Conservation (phyloP, 2,329 filamentous ascomycete species). For the Colletotrichum zoysiae region DNA sequence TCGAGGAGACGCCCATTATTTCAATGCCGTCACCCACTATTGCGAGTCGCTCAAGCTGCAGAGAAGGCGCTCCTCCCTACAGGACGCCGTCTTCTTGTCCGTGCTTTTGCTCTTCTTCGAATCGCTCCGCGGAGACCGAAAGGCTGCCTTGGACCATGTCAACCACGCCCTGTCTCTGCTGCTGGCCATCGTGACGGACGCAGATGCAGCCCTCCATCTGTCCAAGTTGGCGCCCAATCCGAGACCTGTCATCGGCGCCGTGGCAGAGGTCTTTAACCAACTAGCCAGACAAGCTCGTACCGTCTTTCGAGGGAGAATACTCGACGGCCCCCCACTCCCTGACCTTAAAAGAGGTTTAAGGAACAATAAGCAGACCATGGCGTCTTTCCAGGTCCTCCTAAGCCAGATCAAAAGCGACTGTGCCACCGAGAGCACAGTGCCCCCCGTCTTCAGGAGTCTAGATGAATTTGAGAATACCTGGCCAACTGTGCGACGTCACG, state of each 20-base stretch:
- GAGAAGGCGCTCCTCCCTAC: constrained; percentile 46
- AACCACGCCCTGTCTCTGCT: constrained; percentile 53
- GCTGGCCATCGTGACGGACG: constrained; percentile 49
- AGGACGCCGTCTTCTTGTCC: constrained; percentile 50
- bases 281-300: constrained; percentile 45
- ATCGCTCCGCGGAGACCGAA: constrained; percentile 47
- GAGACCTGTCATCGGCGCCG: constrained; percentile 43
- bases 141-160: constrained; percentile 51
- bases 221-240: constrained; percentile 45
- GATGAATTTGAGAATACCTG: constrained; percentile 47
- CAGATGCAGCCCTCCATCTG: constrained; percentile 32
- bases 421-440: constrained; percentile 38
- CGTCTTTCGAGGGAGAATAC: constrained; percentile 44
- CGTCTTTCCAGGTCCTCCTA: constrained; percentile 47
- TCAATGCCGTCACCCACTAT: constrained; percentile 52
- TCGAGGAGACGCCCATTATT: constrained; percentile 47
- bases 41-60: constrained; percentile 51
- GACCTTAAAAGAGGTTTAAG: constrained; percentile 44
- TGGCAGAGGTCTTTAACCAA: constrained; percentile 45
- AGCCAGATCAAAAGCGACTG: constrained; percentile 42
- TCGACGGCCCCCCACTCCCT: constrained; percentile 44
- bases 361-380: constrained; percentile 44
- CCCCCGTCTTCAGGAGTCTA: constrained; percentile 43
- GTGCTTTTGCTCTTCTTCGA: constrained; percentile 51
- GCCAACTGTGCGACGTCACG: constrained; percentile 35